These are phyloP conservation scores for Teratosphaeria gauchensis DNA, from an alignment of 2,329 filamentous ascomycete species.

Conservation along the genomic window DNA sequence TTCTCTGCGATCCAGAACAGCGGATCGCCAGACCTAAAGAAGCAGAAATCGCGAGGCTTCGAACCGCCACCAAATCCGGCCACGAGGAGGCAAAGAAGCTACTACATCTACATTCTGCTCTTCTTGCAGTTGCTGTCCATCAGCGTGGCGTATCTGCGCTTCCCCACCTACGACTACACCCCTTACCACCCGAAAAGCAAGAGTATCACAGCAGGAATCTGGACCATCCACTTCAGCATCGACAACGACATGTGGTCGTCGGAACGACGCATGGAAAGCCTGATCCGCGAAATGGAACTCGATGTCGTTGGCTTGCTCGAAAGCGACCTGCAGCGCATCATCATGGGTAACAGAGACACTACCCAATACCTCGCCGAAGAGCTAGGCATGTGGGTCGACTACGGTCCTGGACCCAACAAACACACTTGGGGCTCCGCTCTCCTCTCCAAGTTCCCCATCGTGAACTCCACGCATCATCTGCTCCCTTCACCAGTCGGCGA, in stretches of 20 bases:
- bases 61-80: slow-evolving; percentile 33
- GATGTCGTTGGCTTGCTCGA: slow-evolving; percentile 94
- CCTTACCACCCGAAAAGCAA: slow-evolving; percentile 85
- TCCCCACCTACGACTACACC: slow-evolving; percentile 83
- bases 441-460: slow-evolving; percentile 91
- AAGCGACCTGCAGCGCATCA: slow-evolving; percentile 88
- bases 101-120: slow-evolving; percentile 64
- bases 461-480: slow-evolving; percentile 94
- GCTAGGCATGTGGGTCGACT: slow-evolving; percentile 97
- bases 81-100: slow-evolving; percentile 48
- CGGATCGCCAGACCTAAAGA: slow-evolving; percentile 32
- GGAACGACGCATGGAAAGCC: slow-evolving; percentile 76
- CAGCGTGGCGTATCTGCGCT: slow-evolving; percentile 74
- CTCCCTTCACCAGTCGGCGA: slow-evolving; percentile 90
- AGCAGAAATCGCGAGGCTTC: slow-evolving; percentile 22
- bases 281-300: slow-evolving; percentile 71
- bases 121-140: slow-evolving; percentile 71
- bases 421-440: slow-evolving; percentile 94
- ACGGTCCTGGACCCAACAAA: slow-evolving; percentile 94
- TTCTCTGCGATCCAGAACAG: slow-evolving; percentile 52
- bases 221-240: slow-evolving; percentile 96
- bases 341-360: slow-evolving; percentile 97
- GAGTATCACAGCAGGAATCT: slow-evolving; percentile 86
- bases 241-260: slow-evolving; percentile 99
- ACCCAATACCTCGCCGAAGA: slow-evolving; percentile 94